Conservation (phyloP, 2,329 filamentous ascomycete species). For the Fusarium sp. region DNA sequence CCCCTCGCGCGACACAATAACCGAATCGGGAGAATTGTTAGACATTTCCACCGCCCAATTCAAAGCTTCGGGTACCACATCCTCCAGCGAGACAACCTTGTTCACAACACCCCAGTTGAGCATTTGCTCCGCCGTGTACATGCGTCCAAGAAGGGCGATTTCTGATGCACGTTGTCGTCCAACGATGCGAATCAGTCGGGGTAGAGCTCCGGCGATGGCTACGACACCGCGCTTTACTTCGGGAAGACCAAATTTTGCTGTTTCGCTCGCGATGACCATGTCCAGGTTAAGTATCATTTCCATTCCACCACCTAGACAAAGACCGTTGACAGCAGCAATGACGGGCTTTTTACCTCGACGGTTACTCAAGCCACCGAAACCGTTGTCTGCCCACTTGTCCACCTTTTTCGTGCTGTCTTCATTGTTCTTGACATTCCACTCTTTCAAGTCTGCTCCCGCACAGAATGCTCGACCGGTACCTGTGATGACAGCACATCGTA, state of each 20-base stretch:
- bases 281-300: constrained; percentile 80
- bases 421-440: constrained; percentile 64
- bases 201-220: constrained; percentile 74
- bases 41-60: constrained; percentile 70
- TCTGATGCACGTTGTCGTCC: constrained; percentile 76
- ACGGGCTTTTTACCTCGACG: constrained; percentile 76
- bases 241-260: constrained; percentile 73
- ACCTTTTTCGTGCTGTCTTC: constrained; percentile 52
- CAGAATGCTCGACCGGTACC: constrained; percentile 73
- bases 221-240: constrained; percentile 77
- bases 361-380: constrained; percentile 73
- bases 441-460: constrained; percentile 74
- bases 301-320: constrained; percentile 78
- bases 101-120: constrained; percentile 77
- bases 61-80: constrained; percentile 69
- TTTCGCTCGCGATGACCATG: constrained; percentile 68
- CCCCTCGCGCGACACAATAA: constrained; percentile 79
- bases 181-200: constrained; percentile 70
- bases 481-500: constrained; percentile 72
- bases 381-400: constrained; percentile 53
- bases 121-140: constrained; percentile 69
- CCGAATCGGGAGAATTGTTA: constrained; percentile 77
- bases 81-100: constrained; percentile 57
- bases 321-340: constrained; percentile 78
- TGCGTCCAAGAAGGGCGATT: constrained; percentile 73